phyloP scores from a whole-genome alignment of 441 rosid genomes.

The Cnidoscolus chayamansa region DNA sequence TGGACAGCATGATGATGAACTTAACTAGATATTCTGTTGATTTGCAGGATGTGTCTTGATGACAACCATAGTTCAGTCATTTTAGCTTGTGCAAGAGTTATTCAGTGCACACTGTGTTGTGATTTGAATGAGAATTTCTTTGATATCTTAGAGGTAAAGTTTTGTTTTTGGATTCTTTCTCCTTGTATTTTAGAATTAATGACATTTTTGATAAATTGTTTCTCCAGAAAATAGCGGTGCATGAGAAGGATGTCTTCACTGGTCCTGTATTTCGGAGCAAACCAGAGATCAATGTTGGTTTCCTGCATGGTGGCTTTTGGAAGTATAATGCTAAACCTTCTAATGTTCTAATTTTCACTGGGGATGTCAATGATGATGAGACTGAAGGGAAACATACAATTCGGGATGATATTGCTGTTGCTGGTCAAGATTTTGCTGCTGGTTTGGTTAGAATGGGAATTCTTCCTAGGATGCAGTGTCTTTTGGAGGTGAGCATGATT shows the following conservation, averaged over 20 bases:
- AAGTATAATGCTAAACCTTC: conserved; percentile 87
- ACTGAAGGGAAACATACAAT: conserved; percentile 62
- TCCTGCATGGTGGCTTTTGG: conserved; percentile 85
- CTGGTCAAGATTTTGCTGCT: conserved; percentile 90
- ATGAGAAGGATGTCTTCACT: conserved; percentile 46
- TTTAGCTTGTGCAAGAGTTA: conserved; percentile 66
- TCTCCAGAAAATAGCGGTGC: conserved; percentile 50
- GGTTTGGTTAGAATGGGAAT: conserved; percentile 92
- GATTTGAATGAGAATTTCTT: conserved; percentile 61
- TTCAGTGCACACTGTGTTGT: conserved; percentile 66
- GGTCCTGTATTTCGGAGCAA: conserved; percentile 84
- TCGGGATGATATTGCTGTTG: conserved; percentile 77
- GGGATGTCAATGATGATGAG: conserved; percentile 48
- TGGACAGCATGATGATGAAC: not conserved
- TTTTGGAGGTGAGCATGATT: conserved; percentile 61
- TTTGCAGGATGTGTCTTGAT: conserved; percentile 78
- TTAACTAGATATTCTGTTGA: conserved; percentile 17
- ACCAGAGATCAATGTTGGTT: conserved; percentile 70
- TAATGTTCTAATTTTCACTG: conserved; percentile 50
- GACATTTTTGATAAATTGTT: conserved; percentile 9
- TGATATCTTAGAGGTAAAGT: conserved; percentile 65
- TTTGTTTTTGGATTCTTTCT: not conserved
- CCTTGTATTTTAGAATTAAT: not conserved
- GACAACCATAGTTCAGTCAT: conserved; percentile 82
- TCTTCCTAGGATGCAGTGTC: conserved; percentile 62